Conservation (phyloP, 2,329 filamentous ascomycete genomes). For the Colletotrichum lupini region DNA sequence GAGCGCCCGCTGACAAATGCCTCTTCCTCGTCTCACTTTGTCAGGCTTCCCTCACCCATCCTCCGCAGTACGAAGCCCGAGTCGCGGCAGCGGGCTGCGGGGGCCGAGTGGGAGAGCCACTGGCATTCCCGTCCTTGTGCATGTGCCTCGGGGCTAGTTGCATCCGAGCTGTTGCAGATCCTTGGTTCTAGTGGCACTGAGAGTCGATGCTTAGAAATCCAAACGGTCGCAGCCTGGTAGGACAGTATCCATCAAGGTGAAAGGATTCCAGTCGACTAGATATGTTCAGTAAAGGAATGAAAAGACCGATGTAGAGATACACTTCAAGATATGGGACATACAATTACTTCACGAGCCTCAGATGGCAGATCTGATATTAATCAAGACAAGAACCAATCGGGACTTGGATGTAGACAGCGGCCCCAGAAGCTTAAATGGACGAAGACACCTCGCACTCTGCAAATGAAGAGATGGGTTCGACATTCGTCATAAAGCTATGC, state of each 20-base stretch:
- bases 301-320: too few relatives aligned
- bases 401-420: neutral
- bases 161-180: constrained; percentile 11
- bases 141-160: constrained; percentile 6
- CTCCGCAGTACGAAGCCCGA: neutral
- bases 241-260: neutral
- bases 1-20: constrained; percentile 27
- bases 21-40: neutral
- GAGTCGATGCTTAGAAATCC: neutral
- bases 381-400: constrained; percentile 18
- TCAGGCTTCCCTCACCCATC: neutral
- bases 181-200: neutral
- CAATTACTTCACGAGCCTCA: neutral
- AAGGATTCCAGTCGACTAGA: too few relatives aligned
- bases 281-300: neutral
- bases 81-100: neutral
- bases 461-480: neutral
- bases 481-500: neutral
- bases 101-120: neutral
- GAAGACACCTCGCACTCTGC: neutral
- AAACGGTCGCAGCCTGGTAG: neutral
- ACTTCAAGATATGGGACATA: neutral
- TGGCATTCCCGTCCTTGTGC: neutral
- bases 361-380: neutral
- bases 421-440: constrained; percentile 26